phyloP scores from a whole-genome alignment of 1,284 basidiomycete species.

The Ganoderma meredithae region DNA sequence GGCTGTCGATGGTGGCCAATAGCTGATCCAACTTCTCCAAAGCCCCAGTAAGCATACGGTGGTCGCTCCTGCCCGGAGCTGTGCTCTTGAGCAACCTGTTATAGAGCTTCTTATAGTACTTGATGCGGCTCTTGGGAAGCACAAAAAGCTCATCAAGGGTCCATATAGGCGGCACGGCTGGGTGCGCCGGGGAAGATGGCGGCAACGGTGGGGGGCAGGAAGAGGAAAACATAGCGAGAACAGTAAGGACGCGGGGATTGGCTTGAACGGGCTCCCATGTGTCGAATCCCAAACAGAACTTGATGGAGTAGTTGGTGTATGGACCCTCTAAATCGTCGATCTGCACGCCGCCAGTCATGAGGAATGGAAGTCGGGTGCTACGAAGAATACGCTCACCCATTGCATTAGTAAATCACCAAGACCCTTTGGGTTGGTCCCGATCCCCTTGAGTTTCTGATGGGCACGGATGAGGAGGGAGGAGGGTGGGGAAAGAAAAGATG shows the following conservation, averaged over 20 bases:
- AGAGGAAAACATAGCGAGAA: conserved; percentile 77
- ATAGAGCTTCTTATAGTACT: conserved; percentile 95
- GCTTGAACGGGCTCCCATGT: conserved; percentile 79
- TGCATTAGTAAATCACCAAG: conserved; percentile 96
- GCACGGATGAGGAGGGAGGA: conserved; percentile 25
- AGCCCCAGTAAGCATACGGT: conserved; percentile 82
- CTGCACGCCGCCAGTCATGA: conserved; percentile 48
- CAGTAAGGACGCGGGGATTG: conserved; percentile 75
- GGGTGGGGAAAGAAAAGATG: background rate
- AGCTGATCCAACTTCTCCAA: conserved; percentile 85
- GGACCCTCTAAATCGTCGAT: conserved; percentile 90
- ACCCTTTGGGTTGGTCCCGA: conserved; percentile 93
- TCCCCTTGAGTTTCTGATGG: conserved; percentile 88
- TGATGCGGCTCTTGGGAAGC: conserved; percentile 84
- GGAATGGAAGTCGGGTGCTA: background rate
- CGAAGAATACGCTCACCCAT: conserved; percentile 73
- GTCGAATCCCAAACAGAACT: conserved; percentile 85
- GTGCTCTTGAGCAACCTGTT: conserved; percentile 88
- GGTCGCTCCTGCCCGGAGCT: conserved; percentile 87
- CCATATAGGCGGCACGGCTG: conserved; percentile 65
- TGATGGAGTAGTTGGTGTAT: conserved; percentile 84
- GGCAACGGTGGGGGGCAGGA: conserved; percentile 65
- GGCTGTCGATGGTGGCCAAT: conserved; percentile 70
- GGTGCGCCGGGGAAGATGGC: conserved; percentile 45
- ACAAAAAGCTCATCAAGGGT: conserved; percentile 89